phyloP scores from a whole-genome alignment of 306 rosid genomes.

The Biancaea sappan region DNA sequence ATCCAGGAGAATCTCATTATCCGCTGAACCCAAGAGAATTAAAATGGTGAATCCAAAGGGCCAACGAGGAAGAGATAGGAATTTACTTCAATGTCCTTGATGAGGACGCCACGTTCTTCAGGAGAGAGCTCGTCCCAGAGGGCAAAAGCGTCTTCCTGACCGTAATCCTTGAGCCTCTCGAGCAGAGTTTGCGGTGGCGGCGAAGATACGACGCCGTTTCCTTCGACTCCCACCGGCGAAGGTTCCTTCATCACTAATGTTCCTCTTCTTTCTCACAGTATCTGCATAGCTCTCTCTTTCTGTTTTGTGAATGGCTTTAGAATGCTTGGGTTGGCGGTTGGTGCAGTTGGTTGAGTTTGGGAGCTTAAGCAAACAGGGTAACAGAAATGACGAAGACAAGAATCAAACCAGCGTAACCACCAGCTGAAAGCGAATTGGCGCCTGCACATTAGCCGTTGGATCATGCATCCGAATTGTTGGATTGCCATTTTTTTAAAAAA shows the following conservation, averaged over 20 bases:
- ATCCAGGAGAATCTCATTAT: neutral
- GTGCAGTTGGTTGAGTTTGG: neutral
- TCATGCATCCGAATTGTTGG: too few species aligned
- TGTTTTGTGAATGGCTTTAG: neutral
- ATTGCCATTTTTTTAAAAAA: too few species aligned
- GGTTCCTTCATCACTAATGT: constrained; percentile 39
- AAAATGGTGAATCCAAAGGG: neutral
- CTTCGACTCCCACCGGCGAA: constrained; percentile 44
- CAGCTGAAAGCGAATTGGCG: too few species aligned
- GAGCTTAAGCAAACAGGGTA: neutral
- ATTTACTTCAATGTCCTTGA: constrained; percentile 75
- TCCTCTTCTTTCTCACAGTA: neutral
- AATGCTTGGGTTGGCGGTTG: neutral
- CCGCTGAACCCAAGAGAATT: neutral
- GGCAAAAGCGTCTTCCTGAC: constrained; percentile 87
- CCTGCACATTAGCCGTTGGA: too few species aligned
- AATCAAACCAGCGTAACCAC: neutral
- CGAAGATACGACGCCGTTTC: constrained; percentile 39
- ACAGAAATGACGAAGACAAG: neutral
- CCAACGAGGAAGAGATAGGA: neutral
- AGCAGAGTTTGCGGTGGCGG: constrained; percentile 65
- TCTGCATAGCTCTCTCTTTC: neutral
- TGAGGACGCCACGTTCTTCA: constrained; percentile 75
- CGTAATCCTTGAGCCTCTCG: constrained; percentile 90
- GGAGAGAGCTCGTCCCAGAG: constrained; percentile 89